Evolutionary conservation across 352 stramenopile species (phyloP).

Genomic region (Globisporangium barbulae): DNA sequence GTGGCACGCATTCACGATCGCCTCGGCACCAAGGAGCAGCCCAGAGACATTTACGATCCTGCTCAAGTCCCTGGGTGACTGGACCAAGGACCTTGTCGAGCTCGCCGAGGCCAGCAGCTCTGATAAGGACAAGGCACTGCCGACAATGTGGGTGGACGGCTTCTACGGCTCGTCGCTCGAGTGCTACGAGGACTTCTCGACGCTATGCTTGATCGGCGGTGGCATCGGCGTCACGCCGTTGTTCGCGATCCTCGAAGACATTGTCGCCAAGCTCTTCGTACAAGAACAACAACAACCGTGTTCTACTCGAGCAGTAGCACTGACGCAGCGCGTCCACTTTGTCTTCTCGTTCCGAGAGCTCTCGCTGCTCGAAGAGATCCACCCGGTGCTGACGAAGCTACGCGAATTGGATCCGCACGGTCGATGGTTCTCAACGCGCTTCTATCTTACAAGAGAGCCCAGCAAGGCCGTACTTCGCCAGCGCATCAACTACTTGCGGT

Average conservation of each 20-base stretch:
- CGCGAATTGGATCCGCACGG: conserved; percentile 24
- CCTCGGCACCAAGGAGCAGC: conserved; percentile 35
- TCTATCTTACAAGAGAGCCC: conserved; percentile 31
- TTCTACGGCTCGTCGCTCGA: conserved; percentile 49
- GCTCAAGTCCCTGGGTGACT: conserved; percentile 46
- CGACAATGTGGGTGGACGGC: conserved; percentile 54
- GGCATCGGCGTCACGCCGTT: conserved; percentile 53
- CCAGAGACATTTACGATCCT: conserved; percentile 41
- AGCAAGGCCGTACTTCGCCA: conserved; percentile 20
- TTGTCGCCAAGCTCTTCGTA: conserved; percentile 16
- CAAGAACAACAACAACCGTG: conserved; percentile 4
- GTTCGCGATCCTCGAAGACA: conserved; percentile 55
- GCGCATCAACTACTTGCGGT: conserved; percentile 27
- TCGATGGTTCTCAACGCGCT: conserved; percentile 22
- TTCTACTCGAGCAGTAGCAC: neutral
- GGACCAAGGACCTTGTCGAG: conserved; percentile 40
- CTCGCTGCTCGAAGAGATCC: conserved; percentile 38
- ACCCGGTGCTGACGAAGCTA: conserved; percentile 27
- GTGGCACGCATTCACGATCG: conserved; percentile 64
- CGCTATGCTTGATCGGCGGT: conserved; percentile 40
- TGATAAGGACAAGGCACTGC: conserved; percentile 6
- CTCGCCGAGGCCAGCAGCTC: conserved; percentile 21
- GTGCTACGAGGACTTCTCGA: conserved; percentile 39
- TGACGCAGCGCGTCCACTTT: conserved; percentile 30
- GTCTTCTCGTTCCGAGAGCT: conserved; percentile 42